These are phyloP conservation scores for Solanum piurae DNA, from an alignment of 257 asterid genomes.

Conservation along the genomic window DNA sequence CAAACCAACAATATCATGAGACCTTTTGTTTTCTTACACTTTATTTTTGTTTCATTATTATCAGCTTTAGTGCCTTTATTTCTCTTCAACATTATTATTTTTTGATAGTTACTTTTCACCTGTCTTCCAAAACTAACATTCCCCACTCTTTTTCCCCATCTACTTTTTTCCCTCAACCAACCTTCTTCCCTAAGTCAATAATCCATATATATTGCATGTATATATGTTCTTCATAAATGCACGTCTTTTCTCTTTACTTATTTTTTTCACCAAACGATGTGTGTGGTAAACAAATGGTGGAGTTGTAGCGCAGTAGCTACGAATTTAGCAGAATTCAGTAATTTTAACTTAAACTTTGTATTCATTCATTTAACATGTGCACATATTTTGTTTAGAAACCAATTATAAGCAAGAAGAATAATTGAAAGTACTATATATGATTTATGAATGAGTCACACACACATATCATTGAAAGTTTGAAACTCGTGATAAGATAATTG, in stretches of 20 bases:
- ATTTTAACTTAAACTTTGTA: neutral
- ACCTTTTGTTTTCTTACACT: neutral
- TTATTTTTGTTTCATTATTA: neutral
- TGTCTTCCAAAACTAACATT: slow-evolving; percentile 10
- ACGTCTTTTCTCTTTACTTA: neutral
- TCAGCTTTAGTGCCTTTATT: neutral
- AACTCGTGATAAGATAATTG: neutral
- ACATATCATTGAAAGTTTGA: neutral
- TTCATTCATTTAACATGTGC: neutral
- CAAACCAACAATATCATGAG: neutral
- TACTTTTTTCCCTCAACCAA: slow-evolving; percentile 12
- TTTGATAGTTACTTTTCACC: slow-evolving; percentile 15
- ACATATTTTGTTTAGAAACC: neutral
- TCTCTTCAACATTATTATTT: neutral
- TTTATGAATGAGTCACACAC: neutral
- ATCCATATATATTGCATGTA: neutral
- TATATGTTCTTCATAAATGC: neutral
- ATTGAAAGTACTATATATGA: neutral
- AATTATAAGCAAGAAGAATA: neutral
- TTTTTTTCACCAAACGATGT: neutral
- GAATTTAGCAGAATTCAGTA: neutral
- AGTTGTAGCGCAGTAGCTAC: neutral
- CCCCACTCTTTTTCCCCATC: slow-evolving; percentile 1
- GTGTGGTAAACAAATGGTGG: neutral
- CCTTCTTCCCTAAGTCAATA: slow-evolving; percentile 2